phyloP scores from a whole-genome alignment of 305 asterid species.

The Coffea humblotiana region DNA sequence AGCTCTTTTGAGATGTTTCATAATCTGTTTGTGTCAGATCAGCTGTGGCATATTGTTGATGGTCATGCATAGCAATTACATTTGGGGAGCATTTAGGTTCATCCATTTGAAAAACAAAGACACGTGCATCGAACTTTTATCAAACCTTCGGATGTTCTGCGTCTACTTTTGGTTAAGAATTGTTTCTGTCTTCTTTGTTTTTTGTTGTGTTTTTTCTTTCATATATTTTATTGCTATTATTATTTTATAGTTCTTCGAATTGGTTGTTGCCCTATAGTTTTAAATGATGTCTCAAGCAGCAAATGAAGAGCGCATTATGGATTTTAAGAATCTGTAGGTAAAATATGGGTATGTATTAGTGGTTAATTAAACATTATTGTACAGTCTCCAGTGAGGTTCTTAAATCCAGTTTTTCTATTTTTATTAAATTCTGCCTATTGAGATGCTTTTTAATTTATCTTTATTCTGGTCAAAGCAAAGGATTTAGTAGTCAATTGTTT shows the following conservation, averaged over 20 bases:
- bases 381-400: neutral
- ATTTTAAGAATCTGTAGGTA: neutral
- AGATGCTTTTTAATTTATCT: neutral
- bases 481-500: neutral
- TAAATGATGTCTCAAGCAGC: neutral
- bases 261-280: neutral
- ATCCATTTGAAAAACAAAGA: neutral
- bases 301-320: neutral
- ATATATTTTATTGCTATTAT: no score
- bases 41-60: neutral
- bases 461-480: neutral
- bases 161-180: slow-evolving; percentile 10
- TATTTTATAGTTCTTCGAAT: neutral
- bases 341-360: neutral
- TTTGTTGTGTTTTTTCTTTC: neutral
- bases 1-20: neutral
- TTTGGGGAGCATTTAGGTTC: neutral
- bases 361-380: neutral
- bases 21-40: neutral
- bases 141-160: neutral
- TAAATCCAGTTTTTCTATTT: neutral
- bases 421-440: neutral
- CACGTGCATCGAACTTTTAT: neutral
- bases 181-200: neutral
- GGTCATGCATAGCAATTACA: neutral